Percentiles rank a stretch among this genome's conserved stretches.
phyloP scores from a whole-genome alignment of 768 basidiomycete genomes.

The Pleurotus platypus region DNA sequence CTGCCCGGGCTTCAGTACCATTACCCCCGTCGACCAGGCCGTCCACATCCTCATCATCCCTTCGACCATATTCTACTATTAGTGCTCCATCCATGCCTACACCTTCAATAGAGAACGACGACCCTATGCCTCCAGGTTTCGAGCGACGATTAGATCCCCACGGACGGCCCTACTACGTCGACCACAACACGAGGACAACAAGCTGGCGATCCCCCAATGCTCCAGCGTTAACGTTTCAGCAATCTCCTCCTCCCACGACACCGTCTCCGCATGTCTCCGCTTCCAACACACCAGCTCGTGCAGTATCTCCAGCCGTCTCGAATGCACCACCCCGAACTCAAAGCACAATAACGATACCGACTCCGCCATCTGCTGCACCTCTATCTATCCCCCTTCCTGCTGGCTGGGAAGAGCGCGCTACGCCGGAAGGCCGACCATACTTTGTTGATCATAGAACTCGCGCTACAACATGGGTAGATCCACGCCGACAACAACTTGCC shows the following conservation, averaged over 20 bases:
- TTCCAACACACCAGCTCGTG: neutral
- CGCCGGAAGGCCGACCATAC: slow-evolving; percentile 77
- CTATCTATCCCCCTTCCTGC: slow-evolving; percentile 73
- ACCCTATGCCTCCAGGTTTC: slow-evolving; percentile 75
- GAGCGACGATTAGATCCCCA: slow-evolving; percentile 75
- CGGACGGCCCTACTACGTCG: slow-evolving; percentile 80
- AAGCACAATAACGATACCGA: slow-evolving; percentile 11
- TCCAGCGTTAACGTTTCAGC: slow-evolving; percentile 15
- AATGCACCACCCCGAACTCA: slow-evolving; percentile 14
- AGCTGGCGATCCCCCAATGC: slow-evolving; percentile 68
- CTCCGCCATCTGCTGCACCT: slow-evolving; percentile 29
- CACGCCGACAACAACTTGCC: slow-evolving; percentile 53
- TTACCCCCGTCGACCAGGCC: slow-evolving; percentile 17
- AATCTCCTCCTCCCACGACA: slow-evolving; percentile 18
- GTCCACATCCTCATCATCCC: neutral
- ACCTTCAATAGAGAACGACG: slow-evolving; percentile 40
- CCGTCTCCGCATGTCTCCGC: slow-evolving; percentile 22
- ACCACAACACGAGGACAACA: slow-evolving; percentile 78
- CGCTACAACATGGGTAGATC: slow-evolving; percentile 91
- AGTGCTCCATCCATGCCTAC: slow-evolving; percentile 22
- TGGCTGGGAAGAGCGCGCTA: slow-evolving; percentile 91
- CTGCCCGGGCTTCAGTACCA: slow-evolving; percentile 11
- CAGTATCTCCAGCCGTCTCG: slow-evolving; percentile 13
- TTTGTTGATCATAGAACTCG: slow-evolving; percentile 74
- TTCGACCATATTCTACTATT: slow-evolving; percentile 5